Conservation (phyloP, 2,329 filamentous ascomycete genomes). For the Aspergillaceae sp. region DNA sequence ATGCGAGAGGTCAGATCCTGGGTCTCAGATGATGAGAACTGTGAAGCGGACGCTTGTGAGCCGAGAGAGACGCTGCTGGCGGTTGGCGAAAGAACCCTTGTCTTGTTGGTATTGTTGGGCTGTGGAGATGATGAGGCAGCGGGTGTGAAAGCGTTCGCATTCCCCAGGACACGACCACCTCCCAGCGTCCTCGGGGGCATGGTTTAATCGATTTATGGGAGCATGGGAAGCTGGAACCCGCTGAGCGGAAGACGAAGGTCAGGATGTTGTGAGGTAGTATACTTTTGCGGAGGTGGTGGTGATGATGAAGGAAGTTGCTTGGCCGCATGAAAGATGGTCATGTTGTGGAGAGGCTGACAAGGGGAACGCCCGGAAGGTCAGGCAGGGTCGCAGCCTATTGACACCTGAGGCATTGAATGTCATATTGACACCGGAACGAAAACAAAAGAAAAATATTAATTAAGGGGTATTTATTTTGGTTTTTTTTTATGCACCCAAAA, state of each 20-base stretch:
- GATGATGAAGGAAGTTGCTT: not conserved
- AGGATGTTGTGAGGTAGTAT: too few species aligned
- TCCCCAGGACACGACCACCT: slow-evolving; percentile 84
- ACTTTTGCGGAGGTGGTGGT: not conserved
- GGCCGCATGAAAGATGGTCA: not conserved
- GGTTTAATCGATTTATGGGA: slow-evolving; percentile 25
- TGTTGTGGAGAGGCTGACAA: not conserved
- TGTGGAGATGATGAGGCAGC: slow-evolving; percentile 39
- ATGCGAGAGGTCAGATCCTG: slow-evolving; percentile 78
- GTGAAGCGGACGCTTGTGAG: slow-evolving; percentile 65
- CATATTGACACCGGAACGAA: too few species aligned
- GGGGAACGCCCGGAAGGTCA: not conserved
- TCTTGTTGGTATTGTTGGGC: slow-evolving; percentile 18
- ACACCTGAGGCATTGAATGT: not conserved
- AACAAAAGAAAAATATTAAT: not conserved
- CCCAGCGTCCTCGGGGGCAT: slow-evolving; percentile 86
- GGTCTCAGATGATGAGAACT: slow-evolving; percentile 59
- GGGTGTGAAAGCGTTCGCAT: slow-evolving; percentile 71
- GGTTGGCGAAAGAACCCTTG: slow-evolving; percentile 50
- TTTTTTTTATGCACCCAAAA: not conserved
- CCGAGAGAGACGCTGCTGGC: slow-evolving; percentile 68
- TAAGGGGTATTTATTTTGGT: not conserved
- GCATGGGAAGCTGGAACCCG: slow-evolving; percentile 23
- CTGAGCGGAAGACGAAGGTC: not conserved
- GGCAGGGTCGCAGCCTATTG: not conserved